phyloP scores from a whole-genome alignment of 768 basidiomycete species.

The Rickenella mellea region DNA sequence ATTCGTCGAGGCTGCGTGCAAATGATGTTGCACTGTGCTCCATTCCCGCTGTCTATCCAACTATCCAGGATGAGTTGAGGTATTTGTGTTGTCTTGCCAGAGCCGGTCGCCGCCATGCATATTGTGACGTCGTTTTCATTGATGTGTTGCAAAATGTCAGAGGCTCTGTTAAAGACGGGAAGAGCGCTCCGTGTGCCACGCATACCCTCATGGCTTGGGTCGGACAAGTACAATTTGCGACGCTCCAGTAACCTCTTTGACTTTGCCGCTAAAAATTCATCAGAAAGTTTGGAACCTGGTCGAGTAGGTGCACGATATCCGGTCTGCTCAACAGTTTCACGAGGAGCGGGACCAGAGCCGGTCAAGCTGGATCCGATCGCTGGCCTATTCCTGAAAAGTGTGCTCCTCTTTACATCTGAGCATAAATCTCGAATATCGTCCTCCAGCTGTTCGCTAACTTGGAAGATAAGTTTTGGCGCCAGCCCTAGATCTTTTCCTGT shows the following conservation, averaged over 20 bases:
- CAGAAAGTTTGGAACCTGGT: conserved; percentile 14
- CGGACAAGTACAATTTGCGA: conserved; percentile 46
- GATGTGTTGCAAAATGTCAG: conserved; percentile 61
- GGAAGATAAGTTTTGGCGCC: conserved; percentile 60
- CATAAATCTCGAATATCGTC: conserved; percentile 66
- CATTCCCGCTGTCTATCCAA: conserved; percentile 67
- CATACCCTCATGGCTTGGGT: conserved; percentile 57
- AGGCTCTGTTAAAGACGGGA: conserved; percentile 65
- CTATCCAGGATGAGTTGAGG: conserved; percentile 88
- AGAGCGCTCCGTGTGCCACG: conserved; percentile 56
- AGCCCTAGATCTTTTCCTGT: conserved; percentile 61
- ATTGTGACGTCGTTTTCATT: conserved; percentile 75
- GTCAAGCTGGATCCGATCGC: conserved; percentile 16
- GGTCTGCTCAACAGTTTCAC: neutral
- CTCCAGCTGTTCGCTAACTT: conserved; percentile 52
- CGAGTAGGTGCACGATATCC: conserved; percentile 4
- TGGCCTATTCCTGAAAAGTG: conserved; percentile 60
- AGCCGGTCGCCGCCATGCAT: conserved; percentile 84
- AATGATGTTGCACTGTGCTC: conserved; percentile 78
- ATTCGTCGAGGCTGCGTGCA: conserved; percentile 91
- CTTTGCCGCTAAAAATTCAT: conserved; percentile 32
- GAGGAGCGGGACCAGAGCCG: conserved; percentile 5
- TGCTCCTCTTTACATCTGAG: conserved; percentile 51
- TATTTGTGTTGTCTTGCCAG: conserved; percentile 91
- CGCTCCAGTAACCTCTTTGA: conserved; percentile 46